phyloP scores from a whole-genome alignment of 2,329 filamentous ascomycete species.

The Tolypocladium album region DNA sequence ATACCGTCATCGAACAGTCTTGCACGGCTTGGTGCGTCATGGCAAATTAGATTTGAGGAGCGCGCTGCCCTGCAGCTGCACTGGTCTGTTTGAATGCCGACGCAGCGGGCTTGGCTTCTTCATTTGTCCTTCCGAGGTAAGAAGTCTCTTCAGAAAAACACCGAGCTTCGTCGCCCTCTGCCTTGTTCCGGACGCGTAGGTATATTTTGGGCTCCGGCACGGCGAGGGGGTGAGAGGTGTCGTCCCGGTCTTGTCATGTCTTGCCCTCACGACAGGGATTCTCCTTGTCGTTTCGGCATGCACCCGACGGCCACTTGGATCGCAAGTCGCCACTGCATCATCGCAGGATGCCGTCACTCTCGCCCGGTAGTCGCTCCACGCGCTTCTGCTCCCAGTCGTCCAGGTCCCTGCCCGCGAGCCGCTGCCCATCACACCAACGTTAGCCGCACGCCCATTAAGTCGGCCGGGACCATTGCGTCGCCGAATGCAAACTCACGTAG shows the following conservation, averaged over 20 bases:
- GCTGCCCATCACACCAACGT: conserved; percentile 9
- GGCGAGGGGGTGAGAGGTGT: not conserved
- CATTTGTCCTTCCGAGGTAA: not conserved
- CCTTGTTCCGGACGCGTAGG: not conserved
- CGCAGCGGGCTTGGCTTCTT: not conserved
- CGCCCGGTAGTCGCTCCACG: conserved; percentile 79
- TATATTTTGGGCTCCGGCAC: too few species aligned
- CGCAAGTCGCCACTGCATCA: not conserved
- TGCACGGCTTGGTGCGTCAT: not conserved
- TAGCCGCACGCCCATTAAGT: not conserved
- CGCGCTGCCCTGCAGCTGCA: not conserved
- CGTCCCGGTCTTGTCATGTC: not conserved
- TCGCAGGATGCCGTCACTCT: conserved; percentile 72
- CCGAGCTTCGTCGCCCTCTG: not conserved
- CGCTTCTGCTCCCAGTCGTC: conserved; percentile 97
- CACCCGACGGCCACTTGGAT: not conserved
- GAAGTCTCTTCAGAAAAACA: not conserved
- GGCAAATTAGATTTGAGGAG: not conserved
- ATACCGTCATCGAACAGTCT: not conserved
- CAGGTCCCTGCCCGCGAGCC: conserved; percentile 66
- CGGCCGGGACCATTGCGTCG: not conserved
- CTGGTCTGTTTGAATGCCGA: not conserved
- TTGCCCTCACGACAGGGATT: conserved; percentile 2
- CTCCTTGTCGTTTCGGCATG: conserved; percentile 2
- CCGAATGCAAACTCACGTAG: conserved; percentile 49